phyloP scores from a whole-genome alignment of 2,329 filamentous ascomycete species.

The Talaromyces sp. region DNA sequence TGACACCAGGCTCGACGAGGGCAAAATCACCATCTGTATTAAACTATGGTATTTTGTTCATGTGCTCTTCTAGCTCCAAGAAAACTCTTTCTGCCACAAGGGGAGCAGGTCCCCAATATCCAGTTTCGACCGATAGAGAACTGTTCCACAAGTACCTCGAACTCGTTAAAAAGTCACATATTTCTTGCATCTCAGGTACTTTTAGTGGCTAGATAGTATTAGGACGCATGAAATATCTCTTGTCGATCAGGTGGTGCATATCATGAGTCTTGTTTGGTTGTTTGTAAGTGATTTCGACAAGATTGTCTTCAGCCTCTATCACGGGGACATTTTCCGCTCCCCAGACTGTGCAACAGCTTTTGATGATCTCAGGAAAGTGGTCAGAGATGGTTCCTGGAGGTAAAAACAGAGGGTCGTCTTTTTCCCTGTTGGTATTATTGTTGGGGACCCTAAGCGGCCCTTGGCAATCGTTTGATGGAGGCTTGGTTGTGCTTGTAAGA shows the following conservation, averaged over 20 bases:
- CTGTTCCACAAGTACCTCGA: constrained; percentile 30
- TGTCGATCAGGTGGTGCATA: constrained; percentile 36
- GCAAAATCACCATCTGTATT: too few relatives aligned
- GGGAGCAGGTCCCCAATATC: constrained; percentile 49
- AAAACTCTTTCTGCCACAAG: constrained; percentile 42
- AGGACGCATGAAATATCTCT: constrained; percentile 43
- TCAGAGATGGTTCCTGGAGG: not conserved
- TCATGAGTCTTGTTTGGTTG: constrained; percentile 37
- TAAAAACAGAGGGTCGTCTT: not conserved
- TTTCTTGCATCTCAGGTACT: constrained; percentile 14
- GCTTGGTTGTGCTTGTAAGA: not conserved
- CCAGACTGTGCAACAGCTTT: constrained; percentile 25
- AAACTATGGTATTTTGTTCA: too few relatives aligned
- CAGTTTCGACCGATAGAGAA: constrained; percentile 42
- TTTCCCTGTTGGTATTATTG: not conserved
- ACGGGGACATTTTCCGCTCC: constrained; percentile 22
- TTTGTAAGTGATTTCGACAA: constrained; percentile 21
- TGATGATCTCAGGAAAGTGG: constrained; percentile 17
- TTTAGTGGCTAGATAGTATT: constrained; percentile 30
- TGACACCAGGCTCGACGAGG: too few relatives aligned
- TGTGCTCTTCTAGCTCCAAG: constrained; percentile 42
- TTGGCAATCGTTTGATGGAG: not conserved
- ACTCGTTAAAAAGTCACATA: constrained; percentile 25
- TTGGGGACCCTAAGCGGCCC: not conserved
- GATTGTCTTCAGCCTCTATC: constrained; percentile 10